Percentiles rank a stretch among this genome's conserved stretches.
phyloP scores from a whole-genome alignment of 306 rosid species.

The Begonia masoniana region DNA sequence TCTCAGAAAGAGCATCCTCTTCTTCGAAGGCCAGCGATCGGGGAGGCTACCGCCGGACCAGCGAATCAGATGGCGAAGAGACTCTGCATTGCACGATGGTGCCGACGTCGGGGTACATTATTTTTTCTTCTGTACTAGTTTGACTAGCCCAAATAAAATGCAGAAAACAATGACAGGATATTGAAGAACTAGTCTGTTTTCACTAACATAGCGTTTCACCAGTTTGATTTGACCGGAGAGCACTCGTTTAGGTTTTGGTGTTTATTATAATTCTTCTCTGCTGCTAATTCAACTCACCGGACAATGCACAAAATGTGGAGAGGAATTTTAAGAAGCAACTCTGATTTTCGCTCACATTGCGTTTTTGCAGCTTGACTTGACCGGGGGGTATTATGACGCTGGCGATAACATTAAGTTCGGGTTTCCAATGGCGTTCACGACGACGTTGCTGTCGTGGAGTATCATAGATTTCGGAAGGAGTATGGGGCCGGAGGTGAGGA shows the following conservation, averaged over 20 bases:
- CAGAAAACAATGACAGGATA: not conserved
- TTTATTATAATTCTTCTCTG: not conserved
- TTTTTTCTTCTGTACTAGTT: not conserved
- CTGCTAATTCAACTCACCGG: constrained; percentile 10
- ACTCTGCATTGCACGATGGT: constrained; percentile 86
- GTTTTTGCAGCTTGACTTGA: constrained; percentile 49
- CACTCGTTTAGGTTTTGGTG: too few species aligned
- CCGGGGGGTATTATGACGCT: constrained; percentile 95
- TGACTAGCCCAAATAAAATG: not conserved
- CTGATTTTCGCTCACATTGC: too few species aligned
- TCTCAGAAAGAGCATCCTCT: constrained; percentile 78
- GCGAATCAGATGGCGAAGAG: constrained; percentile 80
- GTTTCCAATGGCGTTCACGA: constrained; percentile 95
- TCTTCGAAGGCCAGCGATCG: constrained; percentile 99
- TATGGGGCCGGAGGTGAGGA: constrained; percentile 68
- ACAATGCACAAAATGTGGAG: too few species aligned
- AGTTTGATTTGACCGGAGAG: too few species aligned
- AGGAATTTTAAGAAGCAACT: too few species aligned
- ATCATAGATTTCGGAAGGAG: constrained; percentile 67
- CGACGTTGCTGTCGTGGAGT: constrained; percentile 88
- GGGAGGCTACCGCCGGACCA: constrained; percentile 77
- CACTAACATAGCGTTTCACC: too few species aligned
- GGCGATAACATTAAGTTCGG: constrained; percentile 96
- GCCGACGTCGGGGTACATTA: constrained; percentile 45
- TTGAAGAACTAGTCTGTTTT: too few species aligned